Evolutionary conservation across 108 stramenopile species (phyloP).

Genomic region (Nitzschia sp.): DNA sequence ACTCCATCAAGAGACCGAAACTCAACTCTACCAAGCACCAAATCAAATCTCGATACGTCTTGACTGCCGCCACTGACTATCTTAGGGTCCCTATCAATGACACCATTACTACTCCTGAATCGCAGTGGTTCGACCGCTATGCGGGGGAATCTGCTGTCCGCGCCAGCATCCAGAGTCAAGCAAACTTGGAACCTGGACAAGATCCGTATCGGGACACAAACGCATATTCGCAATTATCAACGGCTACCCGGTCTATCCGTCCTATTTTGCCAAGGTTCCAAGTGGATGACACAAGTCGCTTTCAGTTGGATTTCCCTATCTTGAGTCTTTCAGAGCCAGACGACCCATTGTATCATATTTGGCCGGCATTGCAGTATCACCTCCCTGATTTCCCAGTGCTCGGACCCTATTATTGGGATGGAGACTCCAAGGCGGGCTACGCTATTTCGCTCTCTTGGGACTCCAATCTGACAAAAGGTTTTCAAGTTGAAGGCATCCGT

Average conservation of each 20-base stretch:
- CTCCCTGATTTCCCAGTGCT: slow-evolving; percentile 17
- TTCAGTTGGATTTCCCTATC: not conserved
- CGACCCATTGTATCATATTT: slow-evolving; percentile 23
- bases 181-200: not conserved
- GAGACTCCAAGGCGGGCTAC: slow-evolving; percentile 23
- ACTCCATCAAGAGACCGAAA: too few species aligned
- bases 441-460: slow-evolving; percentile 2
- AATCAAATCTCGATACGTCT: slow-evolving; percentile 11
- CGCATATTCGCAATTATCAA: slow-evolving; percentile 19
- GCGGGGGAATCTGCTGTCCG: slow-evolving; percentile 19
- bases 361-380: slow-evolving; percentile 28
- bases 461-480: not conserved
- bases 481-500: too few species aligned
- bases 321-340: slow-evolving; percentile 2
- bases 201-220: slow-evolving; percentile 17
- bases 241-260: too few species aligned
- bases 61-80: slow-evolving; percentile 19
- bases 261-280: slow-evolving; percentile 18
- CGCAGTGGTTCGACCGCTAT: slow-evolving; percentile 20
- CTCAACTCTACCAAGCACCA: not conserved
- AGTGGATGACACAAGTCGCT: not conserved
- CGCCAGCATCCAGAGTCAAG: slow-evolving; percentile 1
- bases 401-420: slow-evolving; percentile 34
- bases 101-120: not conserved
- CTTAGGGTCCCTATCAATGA: slow-evolving; percentile 9